Conservation (phyloP, 306 rosid species). For the Castanospermum australe region DNA sequence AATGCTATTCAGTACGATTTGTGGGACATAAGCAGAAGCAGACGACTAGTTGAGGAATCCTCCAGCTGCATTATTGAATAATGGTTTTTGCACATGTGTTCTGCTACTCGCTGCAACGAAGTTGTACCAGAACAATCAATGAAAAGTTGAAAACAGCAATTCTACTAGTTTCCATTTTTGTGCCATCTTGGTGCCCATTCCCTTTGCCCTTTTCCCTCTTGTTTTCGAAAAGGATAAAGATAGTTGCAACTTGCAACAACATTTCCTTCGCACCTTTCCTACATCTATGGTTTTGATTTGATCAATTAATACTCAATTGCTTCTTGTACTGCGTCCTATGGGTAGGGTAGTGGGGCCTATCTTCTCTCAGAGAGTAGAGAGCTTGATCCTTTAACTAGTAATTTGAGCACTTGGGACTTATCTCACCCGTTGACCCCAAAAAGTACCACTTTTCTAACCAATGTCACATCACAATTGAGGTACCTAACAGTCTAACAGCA, state of each 20-base stretch:
- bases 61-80: not conserved
- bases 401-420: not conserved
- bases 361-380: not conserved
- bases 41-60: slow-evolving; percentile 20
- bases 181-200: not conserved
- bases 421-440: slow-evolving; percentile 13
- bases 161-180: not conserved
- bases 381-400: not conserved
- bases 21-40: slow-evolving; percentile 10
- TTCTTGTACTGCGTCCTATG: not conserved
- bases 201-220: not conserved
- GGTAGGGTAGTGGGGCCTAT: not conserved
- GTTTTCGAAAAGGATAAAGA: not conserved
- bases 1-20: slow-evolving; percentile 17
- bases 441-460: not conserved
- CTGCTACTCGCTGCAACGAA: not conserved
- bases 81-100: not conserved
- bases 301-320: not conserved
- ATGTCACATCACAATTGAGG: not conserved
- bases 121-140: slow-evolving; percentile 15
- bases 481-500: slow-evolving; percentile 9
- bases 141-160: slow-evolving; percentile 5
- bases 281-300: not conserved
- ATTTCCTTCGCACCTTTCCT: not conserved
- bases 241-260: slow-evolving; percentile 7